Conservation (phyloP, 768 basidiomycete genomes). For the Phaeotremella fagi region DNA sequence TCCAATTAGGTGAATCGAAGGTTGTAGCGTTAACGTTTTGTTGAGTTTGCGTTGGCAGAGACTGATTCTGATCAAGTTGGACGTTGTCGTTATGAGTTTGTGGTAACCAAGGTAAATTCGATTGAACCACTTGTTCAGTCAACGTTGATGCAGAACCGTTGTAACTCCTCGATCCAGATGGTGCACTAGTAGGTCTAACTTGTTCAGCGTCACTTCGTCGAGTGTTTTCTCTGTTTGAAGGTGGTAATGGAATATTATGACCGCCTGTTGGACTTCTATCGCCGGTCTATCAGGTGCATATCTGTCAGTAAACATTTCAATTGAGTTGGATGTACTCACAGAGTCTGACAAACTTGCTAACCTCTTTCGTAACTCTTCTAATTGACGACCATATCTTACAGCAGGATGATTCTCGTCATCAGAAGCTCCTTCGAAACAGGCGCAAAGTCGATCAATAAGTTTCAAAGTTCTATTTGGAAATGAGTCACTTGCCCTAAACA, state of each 20-base stretch:
- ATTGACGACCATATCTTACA: constrained; percentile 37
- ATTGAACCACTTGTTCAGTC: background rate
- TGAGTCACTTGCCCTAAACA: too few relatives aligned
- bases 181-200: background rate
- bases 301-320: background rate
- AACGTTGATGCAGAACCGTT: background rate
- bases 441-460: constrained; percentile 38
- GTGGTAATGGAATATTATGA: constrained; percentile 16
- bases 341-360: constrained; percentile 24
- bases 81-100: background rate
- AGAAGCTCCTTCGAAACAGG: constrained; percentile 30
- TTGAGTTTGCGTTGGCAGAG: too few relatives aligned
- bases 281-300: constrained; percentile 9
- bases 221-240: constrained; percentile 10
- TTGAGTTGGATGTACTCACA: constrained; percentile 10
- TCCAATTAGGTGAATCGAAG: background rate
- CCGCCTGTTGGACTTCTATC: constrained; percentile 25
- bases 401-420: constrained; percentile 40
- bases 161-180: background rate
- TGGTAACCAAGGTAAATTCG: background rate
- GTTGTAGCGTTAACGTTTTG: background rate
- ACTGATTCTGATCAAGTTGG: background rate
- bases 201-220: background rate
- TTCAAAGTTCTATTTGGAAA: constrained; percentile 25
- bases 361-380: constrained; percentile 29